Evolutionary conservation across 345 rosid species (phyloP), one percentile per base, ranked within the genome.

Genomic region (Citropsis articulata): DNA sequence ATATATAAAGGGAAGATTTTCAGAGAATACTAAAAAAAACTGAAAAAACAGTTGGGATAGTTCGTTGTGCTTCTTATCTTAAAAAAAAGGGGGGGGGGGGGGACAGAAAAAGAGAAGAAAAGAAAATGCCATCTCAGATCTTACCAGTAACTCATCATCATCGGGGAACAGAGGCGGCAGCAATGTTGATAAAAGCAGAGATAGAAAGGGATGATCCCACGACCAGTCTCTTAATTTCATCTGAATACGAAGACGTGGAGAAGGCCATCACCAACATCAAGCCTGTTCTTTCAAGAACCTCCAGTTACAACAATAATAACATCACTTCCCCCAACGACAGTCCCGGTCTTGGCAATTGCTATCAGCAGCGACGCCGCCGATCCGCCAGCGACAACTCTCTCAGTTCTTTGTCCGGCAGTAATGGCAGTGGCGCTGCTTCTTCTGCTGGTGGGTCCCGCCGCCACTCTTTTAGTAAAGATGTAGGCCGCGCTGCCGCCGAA

Each of bases 401-500:
- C 31, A 67, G 81, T 80, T 86, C 88, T 40, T 78, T 87, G 69
- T 81, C 84, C 21, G 84, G 85, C 66, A 79, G 65, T 60, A 79
- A 19, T 53, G 22, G 75, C 33, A 55, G 72, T 14, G 33, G 50
- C 14, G 18, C 50, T 13, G 50, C 50, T 45, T 12, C 50, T 12
- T 45, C 50, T 45, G 50, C 50, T 13, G 50, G 76, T 18, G 79
- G 75, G 19, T 66, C 72, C 50, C 81, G 63, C 27, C 80, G 75
- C 60, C 88, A 78, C 79, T 85, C 93, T 73, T 24, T 89, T 24
- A 78, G 79, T 64, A 81, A 71, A 71, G 93, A 88, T 63, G 91
- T 91, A 64, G 85, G 86, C 66, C 94, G 85, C 53, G 97, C 87
- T 1, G 90, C 94, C 38, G 85, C 91, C 0, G 93, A 96, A 77